Evolutionary conservation across 2,329 filamentous ascomycete genomes (phyloP), one percentile per base, ranked within the genome.

Genomic region (Colletotrichum sp.): DNA sequence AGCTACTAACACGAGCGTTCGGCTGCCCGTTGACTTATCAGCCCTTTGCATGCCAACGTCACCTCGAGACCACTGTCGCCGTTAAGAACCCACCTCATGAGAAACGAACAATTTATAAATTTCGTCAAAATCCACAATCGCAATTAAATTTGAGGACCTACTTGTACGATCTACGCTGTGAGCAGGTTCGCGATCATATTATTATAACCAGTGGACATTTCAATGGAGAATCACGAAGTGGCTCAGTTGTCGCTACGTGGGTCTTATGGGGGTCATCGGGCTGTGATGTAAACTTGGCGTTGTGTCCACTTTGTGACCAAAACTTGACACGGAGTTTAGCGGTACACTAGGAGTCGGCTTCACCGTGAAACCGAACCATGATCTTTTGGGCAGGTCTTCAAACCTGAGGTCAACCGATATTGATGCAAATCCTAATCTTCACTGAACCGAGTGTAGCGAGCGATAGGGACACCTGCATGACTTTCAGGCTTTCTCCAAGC

Each of bases 51-150:
- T 49, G 9, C n/a, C 10, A 49, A 49, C 44, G 44, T 49, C 44
- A 6, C 5, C 44, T 0, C 0, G n/a, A 0, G 9, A 1, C 9
- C 44, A 49, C 3, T 21, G 10, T n/a, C 2, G 39, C 18, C 9
- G 39, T 21, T n/a, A 2, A 3, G 3, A 44, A n/a, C 6, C 8
- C 18, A 12, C 39, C 1, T n/a, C 18, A 12, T 49, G 18, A 44
- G 36, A 44, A 44, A 18, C 34, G 34, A 15, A 16, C 32, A 34
- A 5, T 34, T 34, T 13, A 13, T 34, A 10, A 13, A 13, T 34
- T 13, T 34, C 5, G 12, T 15, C 12, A 15, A 34, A 34, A 7
- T 5, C 36, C 15, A 18, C 36, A 36, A 16, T 36, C 2, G 3
- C 7, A 8, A 30, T 30, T 7, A 26, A 26, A 26, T 26, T 26